A percentile compares a stretch with the other conserved stretches of the same genome.
Conservation (phyloP, 495 filamentous ascomycete species). For the Penicillium pulvis region DNA sequence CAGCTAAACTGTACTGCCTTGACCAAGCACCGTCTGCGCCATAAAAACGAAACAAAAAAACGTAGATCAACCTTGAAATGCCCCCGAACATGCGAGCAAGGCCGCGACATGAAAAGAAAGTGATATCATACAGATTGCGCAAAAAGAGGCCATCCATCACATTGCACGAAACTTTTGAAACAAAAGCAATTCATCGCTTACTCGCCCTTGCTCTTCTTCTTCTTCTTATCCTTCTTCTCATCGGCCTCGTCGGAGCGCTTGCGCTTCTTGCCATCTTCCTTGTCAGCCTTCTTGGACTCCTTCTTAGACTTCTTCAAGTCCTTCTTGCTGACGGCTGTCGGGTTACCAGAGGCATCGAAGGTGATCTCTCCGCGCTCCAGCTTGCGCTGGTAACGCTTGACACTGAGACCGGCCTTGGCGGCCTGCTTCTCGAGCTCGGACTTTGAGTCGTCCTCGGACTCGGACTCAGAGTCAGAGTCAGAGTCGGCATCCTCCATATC, state of each 20-base stretch:
- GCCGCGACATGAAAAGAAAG: conserved; percentile 36
- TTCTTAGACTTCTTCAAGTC: conserved; percentile 76
- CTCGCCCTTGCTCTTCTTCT: conserved; percentile 59
- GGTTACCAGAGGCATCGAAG: conserved; percentile 59
- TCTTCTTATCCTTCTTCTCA: conserved; percentile 51
- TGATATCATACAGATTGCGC: conserved; percentile 54
- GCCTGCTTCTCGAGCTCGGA: conserved; percentile 58
- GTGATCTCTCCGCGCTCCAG: conserved; percentile 67
- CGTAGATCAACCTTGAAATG: conserved; percentile 44
- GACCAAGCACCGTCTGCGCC: conserved; percentile 40
- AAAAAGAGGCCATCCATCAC: conserved; percentile 35
- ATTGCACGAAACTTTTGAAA: conserved; percentile 35
- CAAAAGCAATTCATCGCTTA: conserved; percentile 29
- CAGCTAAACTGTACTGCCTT: conserved; percentile 37
- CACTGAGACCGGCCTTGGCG: conserved; percentile 61
- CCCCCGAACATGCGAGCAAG: conserved; percentile 45
- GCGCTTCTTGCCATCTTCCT: conserved; percentile 57
- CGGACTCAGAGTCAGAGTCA: conserved; percentile 46
- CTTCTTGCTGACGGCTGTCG: conserved; percentile 69
- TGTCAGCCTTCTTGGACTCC: conserved; percentile 56
- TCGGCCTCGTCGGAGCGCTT: conserved; percentile 54
- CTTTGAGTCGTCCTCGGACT: conserved; percentile 47
- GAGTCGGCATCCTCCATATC: conserved; percentile 58
- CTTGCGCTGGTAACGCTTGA: conserved; percentile 73
- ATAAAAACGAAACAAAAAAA: conserved; percentile 24